Base-by-base conservation (phyloP, 805 yeast genomes). In the Candida yuanshanica region DNA sequence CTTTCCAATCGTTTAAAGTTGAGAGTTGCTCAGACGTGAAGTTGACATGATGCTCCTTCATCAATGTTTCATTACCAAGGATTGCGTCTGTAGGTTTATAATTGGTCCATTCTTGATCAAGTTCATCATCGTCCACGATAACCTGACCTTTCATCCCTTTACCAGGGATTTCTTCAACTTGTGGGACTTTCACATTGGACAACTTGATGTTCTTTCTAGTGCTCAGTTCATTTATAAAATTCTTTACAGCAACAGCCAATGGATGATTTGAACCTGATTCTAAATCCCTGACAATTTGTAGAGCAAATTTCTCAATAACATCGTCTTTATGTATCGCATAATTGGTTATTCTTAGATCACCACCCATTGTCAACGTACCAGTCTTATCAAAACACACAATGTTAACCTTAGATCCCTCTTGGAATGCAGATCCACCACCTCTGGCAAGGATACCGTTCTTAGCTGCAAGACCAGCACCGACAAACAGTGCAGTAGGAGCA, bases 391-490 rank as follows among this genome's bases (percentile, higher is more conserved):
- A 83, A 50, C 89, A 83, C 8, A 83, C 74, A 27, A 79, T 72
- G 41, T 77, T 74, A 22, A 81, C 67, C 20, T 65, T 65, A 1
- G 88, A 75, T 2, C 83, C 90, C 53, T 84, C 87, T 60, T 84
- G 89, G 55, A 84, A 83, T 2, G 91, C 88, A 36, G 77, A 80
- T 25, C 93, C 93, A 6, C 93, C 93, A 14, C 91, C 91, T 48
- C 82, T 74, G 1, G 84, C 88, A 29, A 84, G 65, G 38, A 84
- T 78, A 17, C 91, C 93, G 55, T 77, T 63, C 53, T 79, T 81
- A 12, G 93, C 93, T 27, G 90, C 88, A 38, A 84, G 58, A 0
- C 91, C 88, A 14, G 87, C 69, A 3, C 93, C 93, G 11, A 84
- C 88, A 64, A 81, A 83, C 32, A 84, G 58, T 0, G 93, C 91